These are phyloP conservation scores for Solanum hybrid DNA, from an alignment of 305 asterid species.

Conservation along the genomic window DNA sequence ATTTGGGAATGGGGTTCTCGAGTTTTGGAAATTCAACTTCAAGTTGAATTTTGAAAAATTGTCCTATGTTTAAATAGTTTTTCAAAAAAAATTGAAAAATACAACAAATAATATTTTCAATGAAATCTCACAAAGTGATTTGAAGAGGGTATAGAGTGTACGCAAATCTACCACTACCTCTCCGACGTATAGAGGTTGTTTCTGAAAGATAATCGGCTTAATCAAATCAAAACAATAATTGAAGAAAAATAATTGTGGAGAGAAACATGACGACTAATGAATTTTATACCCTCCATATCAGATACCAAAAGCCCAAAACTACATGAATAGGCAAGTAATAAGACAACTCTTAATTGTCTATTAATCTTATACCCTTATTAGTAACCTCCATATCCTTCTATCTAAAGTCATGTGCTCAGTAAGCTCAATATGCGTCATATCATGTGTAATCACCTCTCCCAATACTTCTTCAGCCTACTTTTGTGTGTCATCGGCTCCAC, in stretches of 20 bases:
- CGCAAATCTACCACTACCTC: fast-evolving
- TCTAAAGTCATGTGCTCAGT: no score
- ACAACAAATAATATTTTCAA: no score
- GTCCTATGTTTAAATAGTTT: background rate
- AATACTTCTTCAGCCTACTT: no score
- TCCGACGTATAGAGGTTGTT: background rate
- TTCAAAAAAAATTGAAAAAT: background rate
- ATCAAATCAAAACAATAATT: background rate
- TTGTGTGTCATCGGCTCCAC: background rate
- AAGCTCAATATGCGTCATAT: background rate
- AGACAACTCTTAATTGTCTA: background rate
- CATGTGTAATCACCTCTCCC: no score
- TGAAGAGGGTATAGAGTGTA: background rate
- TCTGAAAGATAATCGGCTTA: no score
- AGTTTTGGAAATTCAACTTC: background rate
- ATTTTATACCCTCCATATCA: no score
- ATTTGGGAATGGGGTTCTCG: background rate
- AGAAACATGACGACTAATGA: background rate
- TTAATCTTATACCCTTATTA: background rate
- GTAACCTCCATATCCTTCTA: fast-evolving
- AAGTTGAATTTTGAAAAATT: background rate
- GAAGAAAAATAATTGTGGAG: background rate
- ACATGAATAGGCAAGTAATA: background rate
- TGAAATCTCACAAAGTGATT: background rate
- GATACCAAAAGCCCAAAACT: background rate